Evolutionary conservation across 1,284 basidiomycete species (phyloP).

Genomic region (Ceratobasidium sp.): DNA sequence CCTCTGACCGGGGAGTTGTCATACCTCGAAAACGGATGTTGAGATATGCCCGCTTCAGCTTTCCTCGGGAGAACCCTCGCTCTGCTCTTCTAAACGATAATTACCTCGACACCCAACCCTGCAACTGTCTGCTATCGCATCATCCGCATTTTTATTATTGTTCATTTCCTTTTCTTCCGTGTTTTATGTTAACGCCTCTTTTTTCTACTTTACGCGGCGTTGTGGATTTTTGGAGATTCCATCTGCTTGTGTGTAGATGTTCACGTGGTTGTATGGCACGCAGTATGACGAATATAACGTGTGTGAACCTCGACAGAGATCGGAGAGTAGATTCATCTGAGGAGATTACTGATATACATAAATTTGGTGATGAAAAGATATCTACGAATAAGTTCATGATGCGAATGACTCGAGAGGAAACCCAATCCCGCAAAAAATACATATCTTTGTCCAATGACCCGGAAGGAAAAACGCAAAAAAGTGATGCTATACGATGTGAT

Average conservation of each 20-base stretch:
- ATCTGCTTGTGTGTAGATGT: slow-evolving; percentile 7
- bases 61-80: slow-evolving; percentile 19
- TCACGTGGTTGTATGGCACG: slow-evolving; percentile 6
- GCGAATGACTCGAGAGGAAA: slow-evolving; percentile 12
- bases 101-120: background rate
- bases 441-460: background rate
- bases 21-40: background rate
- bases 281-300: slow-evolving; percentile 32
- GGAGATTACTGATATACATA: slow-evolving; percentile 2
- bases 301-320: slow-evolving; percentile 10
- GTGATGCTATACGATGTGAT: slow-evolving; percentile 29
- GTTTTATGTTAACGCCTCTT: slow-evolving; percentile 1
- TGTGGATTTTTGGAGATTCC: slow-evolving; percentile 20
- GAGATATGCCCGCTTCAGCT: background rate
- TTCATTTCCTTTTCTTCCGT: background rate
- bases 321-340: slow-evolving; percentile 1
- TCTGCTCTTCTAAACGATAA: background rate
- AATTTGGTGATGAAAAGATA: slow-evolving; percentile 4
- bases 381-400: slow-evolving; percentile 8
- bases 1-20: background rate
- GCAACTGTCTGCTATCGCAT: slow-evolving; percentile 6
- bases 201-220: background rate
- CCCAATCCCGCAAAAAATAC: slow-evolving; percentile 5
- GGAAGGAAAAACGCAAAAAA: background rate
- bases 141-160: background rate